phyloP scores from a whole-genome alignment of 2,329 filamentous ascomycete species.

The Aspergillus intermedius region DNA sequence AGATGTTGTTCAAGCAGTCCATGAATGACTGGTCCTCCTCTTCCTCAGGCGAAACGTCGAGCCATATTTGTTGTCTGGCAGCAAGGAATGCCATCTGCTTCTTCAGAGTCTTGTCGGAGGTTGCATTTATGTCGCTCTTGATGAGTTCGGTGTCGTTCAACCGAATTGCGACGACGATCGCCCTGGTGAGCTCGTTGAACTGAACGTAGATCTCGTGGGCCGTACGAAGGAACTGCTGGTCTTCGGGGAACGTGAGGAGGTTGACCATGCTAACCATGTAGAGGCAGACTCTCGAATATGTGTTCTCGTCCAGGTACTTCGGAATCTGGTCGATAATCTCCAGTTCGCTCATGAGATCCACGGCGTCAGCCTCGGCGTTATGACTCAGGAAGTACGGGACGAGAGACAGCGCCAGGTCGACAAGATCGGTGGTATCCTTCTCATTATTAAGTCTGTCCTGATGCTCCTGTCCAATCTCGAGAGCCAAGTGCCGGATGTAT shows the following conservation, averaged over 20 bases:
- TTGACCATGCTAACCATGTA: constrained; percentile 99
- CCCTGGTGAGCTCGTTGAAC: constrained; percentile 88
- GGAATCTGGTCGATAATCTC: constrained; percentile 94
- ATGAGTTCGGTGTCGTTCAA: constrained; percentile 84
- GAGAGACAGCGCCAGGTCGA: constrained; percentile 74
- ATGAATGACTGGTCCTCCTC: constrained; percentile 67
- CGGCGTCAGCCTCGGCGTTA: constrained; percentile 96
- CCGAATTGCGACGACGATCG: constrained; percentile 88
- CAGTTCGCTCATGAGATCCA: constrained; percentile 92
- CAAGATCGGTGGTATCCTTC: constrained; percentile 73
- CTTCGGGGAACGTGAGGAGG: constrained; percentile 93
- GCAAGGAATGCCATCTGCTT: constrained; percentile 93
- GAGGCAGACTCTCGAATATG: constrained; percentile 83
- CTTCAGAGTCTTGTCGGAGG: constrained; percentile 73
- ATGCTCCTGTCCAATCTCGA: constrained; percentile 94
- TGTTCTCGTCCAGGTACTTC: constrained; percentile 86
- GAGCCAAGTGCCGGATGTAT: constrained; percentile 88
- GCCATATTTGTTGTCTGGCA: constrained; percentile 79
- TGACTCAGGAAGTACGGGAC: constrained; percentile 94
- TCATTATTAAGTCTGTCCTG: constrained; percentile 80
- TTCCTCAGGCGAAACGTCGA: constrained; percentile 58
- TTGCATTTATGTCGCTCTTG: constrained; percentile 70
- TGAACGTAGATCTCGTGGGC: constrained; percentile 90
- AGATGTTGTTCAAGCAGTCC: constrained; percentile 81
- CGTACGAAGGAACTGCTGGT: constrained; percentile 87